Base-by-base conservation (phyloP, 129 eudicot genomes). In the Flaveria brownii region DNA sequence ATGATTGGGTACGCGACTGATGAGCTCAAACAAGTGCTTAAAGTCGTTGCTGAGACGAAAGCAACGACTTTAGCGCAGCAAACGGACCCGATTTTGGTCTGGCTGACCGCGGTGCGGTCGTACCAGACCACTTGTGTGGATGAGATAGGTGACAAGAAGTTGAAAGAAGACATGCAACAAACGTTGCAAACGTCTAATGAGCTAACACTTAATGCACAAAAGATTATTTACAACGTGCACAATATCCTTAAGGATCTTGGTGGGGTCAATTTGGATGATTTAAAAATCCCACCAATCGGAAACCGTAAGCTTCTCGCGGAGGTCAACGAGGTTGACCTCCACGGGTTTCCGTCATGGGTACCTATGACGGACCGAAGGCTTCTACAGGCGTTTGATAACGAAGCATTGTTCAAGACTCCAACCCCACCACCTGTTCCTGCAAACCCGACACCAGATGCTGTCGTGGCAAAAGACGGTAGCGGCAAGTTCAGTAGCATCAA, bases 391-490 rank as follows among this genome's bases (percentile, higher is more conserved):
- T 25, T 75, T 63, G 46, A 63, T 15, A 33, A 30, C 12, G 69
- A 74, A 67, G 84, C 55, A 2, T 9, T 80, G 43, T 80, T 80
- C 63, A 80, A 80, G 68, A 66, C 75, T 9, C 76, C 71, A 6
- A 68, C 70, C 3, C 84, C 84, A 0, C 80, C 80, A 28, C 76
- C 84, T 10, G 76, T 80, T 30, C 80, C 80, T 43, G 28, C 39
- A 45, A 15, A 30, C 54, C 57, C 54, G 7, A 43, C 65, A 36
- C 97, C 97, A 0, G 81, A 85, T 7, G 96, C 86, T 0, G 80
- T 89, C 2, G 97, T 91, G 20, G 92, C 97, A 17, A 55, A 79
- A 82, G 96, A 89, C 28, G 94, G 94, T 8, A 88, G 94, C 17
- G 96, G 97, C 2, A 85, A 57, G 72, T 92, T 78, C 70, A 87